Base-by-base conservation (phyloP, 805 yeast species). In the Saccharomycodes ludwigii region DNA sequence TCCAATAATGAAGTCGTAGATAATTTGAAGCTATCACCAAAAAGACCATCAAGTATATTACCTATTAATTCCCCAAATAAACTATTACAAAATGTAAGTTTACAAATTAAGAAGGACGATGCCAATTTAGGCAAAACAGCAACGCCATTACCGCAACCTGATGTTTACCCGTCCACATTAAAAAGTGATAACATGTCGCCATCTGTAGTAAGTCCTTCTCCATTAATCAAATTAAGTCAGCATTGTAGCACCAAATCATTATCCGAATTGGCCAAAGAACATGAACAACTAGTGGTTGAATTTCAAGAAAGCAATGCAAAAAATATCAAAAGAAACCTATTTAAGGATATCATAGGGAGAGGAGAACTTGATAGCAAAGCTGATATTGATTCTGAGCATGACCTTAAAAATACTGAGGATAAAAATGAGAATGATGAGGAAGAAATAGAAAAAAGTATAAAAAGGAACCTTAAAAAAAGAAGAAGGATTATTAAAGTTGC, bases 131-230 rank as follows among this genome's bases (percentile, higher is more conserved):
- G 17, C 7, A 8, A 12, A 20, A 21, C 12, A 3, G 12, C 16
- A 21, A 10, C 6, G 12, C 23, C n/a, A n/a, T n/a, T n/a, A n/a
- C n/a, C n/a, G n/a, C n/a, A n/a, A n/a, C n/a, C n/a, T n/a, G n/a
- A n/a, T n/a, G n/a, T n/a, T n/a, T n/a, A n/a, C n/a, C n/a, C n/a
- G n/a, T n/a, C n/a, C n/a, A n/a, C n/a, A n/a, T n/a, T n/a, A n/a
- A n/a, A n/a, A n/a, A n/a, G n/a, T n/a, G n/a, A n/a, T n/a, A n/a
- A n/a, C n/a, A n/a, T n/a, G n/a, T n/a, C n/a, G n/a, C n/a, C n/a
- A n/a, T n/a, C n/a, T n/a, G n/a, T n/a, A n/a, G n/a, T 37, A 19
- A 45, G 53, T 24, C 52, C 58, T 9, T 48, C 56, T 4, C 56
- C 55, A 4, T 24, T 55, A 18, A 47, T 52, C 18, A 46, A 44